Conservation (phyloP, 495 filamentous ascomycete species). For the Saxispiralis lemnorum region DNA sequence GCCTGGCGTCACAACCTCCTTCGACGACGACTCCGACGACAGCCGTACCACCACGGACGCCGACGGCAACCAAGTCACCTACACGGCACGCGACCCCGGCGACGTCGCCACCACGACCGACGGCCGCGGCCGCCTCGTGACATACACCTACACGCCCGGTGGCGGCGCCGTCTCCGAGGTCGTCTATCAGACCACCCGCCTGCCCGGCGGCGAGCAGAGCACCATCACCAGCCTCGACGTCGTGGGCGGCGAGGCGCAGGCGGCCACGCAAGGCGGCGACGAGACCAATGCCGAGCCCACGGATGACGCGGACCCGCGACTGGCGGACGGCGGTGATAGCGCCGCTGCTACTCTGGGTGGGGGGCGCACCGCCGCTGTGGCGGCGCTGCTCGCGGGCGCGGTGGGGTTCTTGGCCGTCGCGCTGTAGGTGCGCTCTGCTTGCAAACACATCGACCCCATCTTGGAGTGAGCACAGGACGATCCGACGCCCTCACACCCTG, state of each 20-base stretch:
- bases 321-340: too few species aligned
- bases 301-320: too few species aligned
- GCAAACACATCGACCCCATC: too few species aligned
- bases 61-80: conserved; percentile 12
- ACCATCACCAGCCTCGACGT: conserved; percentile 22
- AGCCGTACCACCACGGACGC: conserved; percentile 17
- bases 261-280: not conserved
- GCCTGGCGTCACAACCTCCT: not conserved
- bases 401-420: too few species aligned
- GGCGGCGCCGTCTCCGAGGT: conserved; percentile 19
- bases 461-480: too few species aligned
- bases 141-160: conserved; percentile 24
- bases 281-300: not conserved
- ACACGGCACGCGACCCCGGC: conserved; percentile 13
- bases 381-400: conserved; percentile 2
- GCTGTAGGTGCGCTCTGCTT: too few species aligned
- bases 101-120: conserved; percentile 23
- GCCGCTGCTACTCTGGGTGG: not conserved
- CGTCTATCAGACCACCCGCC: conserved; percentile 20
- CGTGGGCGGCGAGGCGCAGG: conserved; percentile 2
- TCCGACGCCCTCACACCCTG: too few species aligned
- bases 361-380: conserved; percentile 1
- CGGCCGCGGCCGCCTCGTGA: conserved; percentile 18
- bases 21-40: not conserved
- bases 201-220: conserved; percentile 18